A percentile compares a stretch with the other conserved stretches of the same genome.
Evolutionary conservation across 2,329 filamentous ascomycete species (phyloP).

Genomic region (Chaetomiaceae sp.): DNA sequence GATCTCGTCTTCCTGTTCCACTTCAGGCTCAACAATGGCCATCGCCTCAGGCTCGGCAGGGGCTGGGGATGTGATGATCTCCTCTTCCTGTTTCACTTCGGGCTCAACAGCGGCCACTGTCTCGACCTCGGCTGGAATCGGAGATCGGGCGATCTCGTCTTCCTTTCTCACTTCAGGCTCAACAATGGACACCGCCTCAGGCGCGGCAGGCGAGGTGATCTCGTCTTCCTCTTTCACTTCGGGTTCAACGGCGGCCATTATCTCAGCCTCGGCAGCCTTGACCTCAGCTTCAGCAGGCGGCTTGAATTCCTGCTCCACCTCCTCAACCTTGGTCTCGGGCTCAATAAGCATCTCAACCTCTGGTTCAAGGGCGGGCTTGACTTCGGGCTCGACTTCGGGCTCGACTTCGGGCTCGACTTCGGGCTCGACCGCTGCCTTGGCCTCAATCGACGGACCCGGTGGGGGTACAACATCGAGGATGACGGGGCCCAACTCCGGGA

Average conservation of each 20-base stretch:
- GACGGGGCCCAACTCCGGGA: slow-evolving; percentile 10
- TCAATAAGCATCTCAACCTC: slow-evolving; percentile 6
- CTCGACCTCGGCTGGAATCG: not conserved
- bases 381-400: slow-evolving; percentile 3
- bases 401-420: not conserved
- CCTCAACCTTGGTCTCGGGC: slow-evolving; percentile 3
- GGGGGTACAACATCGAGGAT: slow-evolving; percentile 12
- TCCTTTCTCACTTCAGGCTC: slow-evolving; percentile 6
- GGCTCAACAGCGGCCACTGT: not conserved
- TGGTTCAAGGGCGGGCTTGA: not conserved
- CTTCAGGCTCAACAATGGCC: slow-evolving; percentile 3
- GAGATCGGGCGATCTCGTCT: not conserved
- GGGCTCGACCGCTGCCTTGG: not conserved
- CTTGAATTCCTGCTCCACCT: not conserved
- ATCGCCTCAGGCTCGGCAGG: not conserved
- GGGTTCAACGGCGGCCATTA: not conserved
- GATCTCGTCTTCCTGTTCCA: not conserved
- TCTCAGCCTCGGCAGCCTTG: not conserved
- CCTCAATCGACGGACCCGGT: slow-evolving; percentile 8
- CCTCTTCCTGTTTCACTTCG: slow-evolving; percentile 1
- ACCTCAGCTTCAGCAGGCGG: not conserved
- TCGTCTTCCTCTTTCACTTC: not conserved
- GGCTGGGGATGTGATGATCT: too few species aligned
- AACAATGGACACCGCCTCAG: slow-evolving; percentile 4
- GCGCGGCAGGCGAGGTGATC: not conserved